These are phyloP conservation scores for Exophiala viscosa DNA, from an alignment of 2,329 filamentous ascomycete genomes.

Conservation along the genomic window DNA sequence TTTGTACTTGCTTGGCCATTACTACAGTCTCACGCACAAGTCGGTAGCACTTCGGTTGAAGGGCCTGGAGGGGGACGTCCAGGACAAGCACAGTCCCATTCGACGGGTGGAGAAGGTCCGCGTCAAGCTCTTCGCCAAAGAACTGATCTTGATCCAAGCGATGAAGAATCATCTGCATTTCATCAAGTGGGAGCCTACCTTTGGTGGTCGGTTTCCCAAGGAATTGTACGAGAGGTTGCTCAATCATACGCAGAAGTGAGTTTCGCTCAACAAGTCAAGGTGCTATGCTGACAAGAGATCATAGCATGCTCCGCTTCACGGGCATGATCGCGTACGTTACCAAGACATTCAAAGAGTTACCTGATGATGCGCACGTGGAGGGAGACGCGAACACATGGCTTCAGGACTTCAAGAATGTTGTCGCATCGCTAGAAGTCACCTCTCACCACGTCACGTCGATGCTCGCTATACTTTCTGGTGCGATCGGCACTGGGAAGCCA, in stretches of 20 bases:
- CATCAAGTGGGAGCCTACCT: constrained; percentile 65
- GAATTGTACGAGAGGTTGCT: constrained; percentile 64
- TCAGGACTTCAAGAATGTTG: constrained; percentile 56
- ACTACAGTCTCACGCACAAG: constrained; percentile 68
- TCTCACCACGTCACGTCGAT: constrained; percentile 67
- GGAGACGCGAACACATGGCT: constrained; percentile 50
- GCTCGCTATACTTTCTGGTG: constrained; percentile 65
- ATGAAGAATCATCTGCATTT: constrained; percentile 62
- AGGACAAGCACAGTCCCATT: constrained; percentile 36
- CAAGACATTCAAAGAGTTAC: constrained; percentile 44
- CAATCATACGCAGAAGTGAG: constrained; percentile 48
- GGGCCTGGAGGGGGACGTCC: constrained; percentile 27
- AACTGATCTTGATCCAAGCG: constrained; percentile 62
- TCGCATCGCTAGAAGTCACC: constrained; percentile 58
- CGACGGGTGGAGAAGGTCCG: constrained; percentile 55
- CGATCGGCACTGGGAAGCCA: constrained; percentile 62
- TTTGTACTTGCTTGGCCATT: constrained; percentile 70
- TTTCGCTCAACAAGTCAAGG: neutral
- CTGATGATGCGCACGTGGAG: neutral
- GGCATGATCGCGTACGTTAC: constrained; percentile 64
- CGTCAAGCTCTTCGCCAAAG: constrained; percentile 63
- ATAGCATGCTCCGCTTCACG: constrained; percentile 61
- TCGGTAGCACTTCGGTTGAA: constrained; percentile 61
- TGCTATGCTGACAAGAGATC: neutral
- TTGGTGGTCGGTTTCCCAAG: constrained; percentile 70